These are phyloP conservation scores for Primulina huaijiensis DNA, from an alignment of 257 asterid genomes.

Conservation along the genomic window DNA sequence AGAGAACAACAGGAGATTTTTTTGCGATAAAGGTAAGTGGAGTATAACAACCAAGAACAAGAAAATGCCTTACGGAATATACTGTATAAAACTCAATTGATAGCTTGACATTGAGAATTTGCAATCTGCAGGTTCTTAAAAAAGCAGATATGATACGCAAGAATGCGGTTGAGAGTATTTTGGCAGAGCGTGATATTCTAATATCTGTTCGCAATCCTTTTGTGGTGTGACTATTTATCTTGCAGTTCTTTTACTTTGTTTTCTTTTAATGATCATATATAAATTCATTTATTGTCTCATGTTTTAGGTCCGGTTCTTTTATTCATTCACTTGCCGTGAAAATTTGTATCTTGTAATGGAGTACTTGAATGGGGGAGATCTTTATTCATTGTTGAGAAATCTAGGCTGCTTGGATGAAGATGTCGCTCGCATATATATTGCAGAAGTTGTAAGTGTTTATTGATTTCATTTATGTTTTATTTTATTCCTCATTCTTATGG, in stretches of 20 bases:
- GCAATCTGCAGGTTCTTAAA: constrained; percentile 69
- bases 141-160: constrained; percentile 99
- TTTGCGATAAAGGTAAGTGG: constrained; percentile 87
- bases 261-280: constrained; percentile 22
- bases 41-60: constrained; percentile 7
- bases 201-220: constrained; percentile 98
- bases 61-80: background rate
- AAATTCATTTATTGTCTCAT: constrained; percentile 29
- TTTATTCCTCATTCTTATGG: constrained; percentile 6
- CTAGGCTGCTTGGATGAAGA: constrained; percentile 98
- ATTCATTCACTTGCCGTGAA: constrained; percentile 98
- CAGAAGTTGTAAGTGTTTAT: constrained; percentile 88
- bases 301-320: constrained; percentile 89
- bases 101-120: constrained; percentile 20
- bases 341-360: constrained; percentile 99
- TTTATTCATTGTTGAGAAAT: constrained; percentile 91
- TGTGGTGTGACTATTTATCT: constrained; percentile 75
- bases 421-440: constrained; percentile 91
- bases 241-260: constrained; percentile 22
- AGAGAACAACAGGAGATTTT: constrained; percentile 92
- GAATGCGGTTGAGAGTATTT: constrained; percentile 98
- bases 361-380: constrained; percentile 99
- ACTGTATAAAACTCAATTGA: constrained; percentile 6
- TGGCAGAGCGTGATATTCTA: constrained; percentile 96
- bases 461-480: constrained; percentile 21